Base-by-base conservation (phyloP, 495 filamentous ascomycete species). In the Hypoxylon fuscum region DNA sequence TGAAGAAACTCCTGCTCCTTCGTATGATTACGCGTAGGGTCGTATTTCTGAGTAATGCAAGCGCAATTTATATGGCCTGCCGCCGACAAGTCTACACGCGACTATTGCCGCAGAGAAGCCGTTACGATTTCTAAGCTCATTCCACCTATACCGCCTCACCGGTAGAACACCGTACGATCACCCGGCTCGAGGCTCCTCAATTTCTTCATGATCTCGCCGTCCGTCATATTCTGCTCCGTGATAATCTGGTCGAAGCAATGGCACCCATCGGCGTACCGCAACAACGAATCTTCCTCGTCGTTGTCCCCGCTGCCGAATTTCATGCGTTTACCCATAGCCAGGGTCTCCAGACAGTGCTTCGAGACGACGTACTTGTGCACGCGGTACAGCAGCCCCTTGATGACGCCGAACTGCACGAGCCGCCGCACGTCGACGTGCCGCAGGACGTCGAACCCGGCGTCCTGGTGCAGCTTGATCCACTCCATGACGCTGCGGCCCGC, bases 371-470 rank as follows among this genome's bases (percentile, higher is more conserved):
- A 95, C 70, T 93, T 93, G 76, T 98, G 93, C 27, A 97, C 89
- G 14, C 95, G 85, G 73, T 97, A 97, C n/a, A 98, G 68, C 60
- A 96, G 89, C 3, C 93, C 93, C 73, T 98, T 97, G 66, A 97
- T 95, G 12, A 98, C 84, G 42, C 96, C 95, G 72, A 97, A 98
- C 29, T 93, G 94, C 55, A 98, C 89, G 55, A 98, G 89, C 22
- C 96, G 86, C 1, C 95, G 83, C 41, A 97, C 85, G 74, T 98
- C 95, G 59, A 98, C 84, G 64, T 86, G 82, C 10, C 80, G 74
- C 4, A 96, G 79, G 20, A 87, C 76, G 55, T 83, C 77, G 42
- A 83, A 75, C 6, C 80, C 81, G 20, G 71, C 68, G 21, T 84
- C 82, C 54, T 80, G 81, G 75, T 95, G 88, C 34, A 87, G 81